Evolutionary conservation across 345 rosid species (phyloP).

Genomic region (Aquilaria sinensis): DNA sequence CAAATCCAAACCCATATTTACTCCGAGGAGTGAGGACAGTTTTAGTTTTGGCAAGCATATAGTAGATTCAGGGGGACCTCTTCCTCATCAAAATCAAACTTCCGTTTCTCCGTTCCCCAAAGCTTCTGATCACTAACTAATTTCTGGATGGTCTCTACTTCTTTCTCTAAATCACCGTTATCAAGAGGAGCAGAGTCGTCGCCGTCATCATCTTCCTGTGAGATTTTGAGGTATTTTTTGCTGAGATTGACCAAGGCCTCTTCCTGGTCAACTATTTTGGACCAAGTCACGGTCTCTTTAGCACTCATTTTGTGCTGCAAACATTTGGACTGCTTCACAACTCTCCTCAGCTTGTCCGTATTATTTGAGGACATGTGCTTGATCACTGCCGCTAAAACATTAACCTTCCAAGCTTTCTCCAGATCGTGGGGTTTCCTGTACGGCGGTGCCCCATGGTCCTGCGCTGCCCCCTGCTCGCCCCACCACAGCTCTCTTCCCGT

Average conservation of each 20-base stretch:
- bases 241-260: slow-evolving; percentile 28
- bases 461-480: slow-evolving; percentile 45
- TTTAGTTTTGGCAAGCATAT: no score
- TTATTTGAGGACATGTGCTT: slow-evolving; percentile 61
- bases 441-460: slow-evolving; percentile 54
- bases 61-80: no score
- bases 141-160: no score
- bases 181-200: no score
- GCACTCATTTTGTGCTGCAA: slow-evolving; percentile 74
- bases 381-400: slow-evolving; percentile 54
- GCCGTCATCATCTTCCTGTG: neutral
- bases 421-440: slow-evolving; percentile 66
- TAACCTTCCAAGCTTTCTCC: slow-evolving; percentile 70
- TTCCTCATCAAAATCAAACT: no score
- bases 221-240: slow-evolving; percentile 29
- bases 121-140: no score
- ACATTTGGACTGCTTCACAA: slow-evolving; percentile 59
- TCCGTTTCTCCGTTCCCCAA: no score
- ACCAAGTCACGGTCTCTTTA: slow-evolving; percentile 52
- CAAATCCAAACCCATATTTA: no score
- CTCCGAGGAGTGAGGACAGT: no score
- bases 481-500: slow-evolving; percentile 52
- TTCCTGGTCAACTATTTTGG: slow-evolving; percentile 50
- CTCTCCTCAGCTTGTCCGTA: slow-evolving; percentile 30
- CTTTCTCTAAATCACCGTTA: no score